Evolutionary conservation across 371 early-diverging fungal genomes (phyloP).

Genomic region (Cokeromyces recurvatus): DNA sequence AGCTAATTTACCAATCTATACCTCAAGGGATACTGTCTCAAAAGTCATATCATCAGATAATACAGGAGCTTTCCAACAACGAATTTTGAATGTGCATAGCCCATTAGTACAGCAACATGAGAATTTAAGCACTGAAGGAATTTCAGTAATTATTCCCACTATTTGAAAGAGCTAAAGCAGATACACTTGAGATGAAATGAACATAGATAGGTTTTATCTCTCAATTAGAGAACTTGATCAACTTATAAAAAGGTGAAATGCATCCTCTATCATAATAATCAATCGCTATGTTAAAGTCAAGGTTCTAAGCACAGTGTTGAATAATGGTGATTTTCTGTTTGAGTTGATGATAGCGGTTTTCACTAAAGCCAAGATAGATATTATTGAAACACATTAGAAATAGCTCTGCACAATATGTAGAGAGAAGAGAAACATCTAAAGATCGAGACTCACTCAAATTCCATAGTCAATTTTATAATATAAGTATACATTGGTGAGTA

Average conservation of each 20-base stretch:
- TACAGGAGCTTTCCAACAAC: constrained; percentile 30
- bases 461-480: constrained; percentile 8
- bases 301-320: constrained; percentile 30
- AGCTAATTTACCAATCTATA: constrained; percentile 26
- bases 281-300: constrained; percentile 30
- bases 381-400: constrained; percentile 20
- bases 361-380: constrained; percentile 18
- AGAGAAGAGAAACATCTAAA: constrained; percentile 6
- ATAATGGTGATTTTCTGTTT: constrained; percentile 27
- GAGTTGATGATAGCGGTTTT: constrained; percentile 17
- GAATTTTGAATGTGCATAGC: constrained; percentile 42
- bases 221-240: constrained; percentile 30
- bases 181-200: constrained; percentile 33
- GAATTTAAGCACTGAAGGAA: constrained; percentile 21
- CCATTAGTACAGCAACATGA: constrained; percentile 30
- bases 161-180: constrained; percentile 11
- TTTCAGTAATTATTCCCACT: constrained; percentile 16
- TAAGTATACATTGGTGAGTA: constrained; percentile 1
- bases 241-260: constrained; percentile 27
- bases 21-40: constrained; percentile 13
- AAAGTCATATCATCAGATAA: constrained; percentile 29
- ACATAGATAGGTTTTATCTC: constrained; percentile 29
- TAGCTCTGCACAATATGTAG: constrained; percentile 2
- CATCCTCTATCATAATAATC: constrained; percentile 30
- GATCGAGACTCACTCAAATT: constrained; percentile 23